Evolutionary conservation across 345 rosid species (phyloP).

Genomic region (Brassica napus): Da-Ae NC_063446.1:51117501-51118000

Average conservation of each 20-base stretch:
- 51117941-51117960: constrained; percentile 89
- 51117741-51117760: constrained; percentile 98
- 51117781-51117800: constrained; percentile 97
- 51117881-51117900: not conserved
- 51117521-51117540: not conserved
- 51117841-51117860: not conserved
- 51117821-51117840: constrained; percentile 88
- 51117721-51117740: constrained; percentile 89
- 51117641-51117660: constrained; percentile 12
- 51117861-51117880: not conserved
- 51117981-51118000: constrained; percentile 96
- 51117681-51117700: constrained; percentile 7
- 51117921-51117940: constrained; percentile 92
- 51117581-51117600: constrained; percentile 92
- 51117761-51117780: constrained; percentile 98
- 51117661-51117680: constrained; percentile 4
- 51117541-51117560: constrained; percentile 6
- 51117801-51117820: constrained; percentile 91
- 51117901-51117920: constrained; percentile 19
- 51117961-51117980: constrained; percentile 97
- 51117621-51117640: constrained; percentile 47
- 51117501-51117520: not conserved
- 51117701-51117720: constrained; percentile 49
- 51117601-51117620: constrained; percentile 94
- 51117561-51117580: constrained; percentile 64